Percentiles rank a stretch among this genome's conserved stretches.
Conservation (phyloP, 2,329 filamentous ascomycete species). For the Cadophora luteo-olivacea region DNA sequence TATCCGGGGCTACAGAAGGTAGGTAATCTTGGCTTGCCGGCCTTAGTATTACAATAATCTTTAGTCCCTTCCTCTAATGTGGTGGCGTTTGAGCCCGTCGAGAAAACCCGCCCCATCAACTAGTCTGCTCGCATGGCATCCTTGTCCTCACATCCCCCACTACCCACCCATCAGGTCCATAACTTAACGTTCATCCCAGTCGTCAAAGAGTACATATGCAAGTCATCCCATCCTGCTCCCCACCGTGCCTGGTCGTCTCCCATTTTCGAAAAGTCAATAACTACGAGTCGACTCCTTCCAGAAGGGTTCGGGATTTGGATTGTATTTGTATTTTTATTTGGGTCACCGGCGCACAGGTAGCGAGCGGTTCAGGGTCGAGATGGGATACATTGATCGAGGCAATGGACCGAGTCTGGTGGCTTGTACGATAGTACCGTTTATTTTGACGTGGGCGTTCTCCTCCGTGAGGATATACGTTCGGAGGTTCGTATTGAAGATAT, state of each 20-base stretch:
- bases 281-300: background rate
- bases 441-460: conserved; percentile 29
- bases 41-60: background rate
- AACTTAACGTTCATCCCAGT: background rate
- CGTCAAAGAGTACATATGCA: conserved; percentile 9
- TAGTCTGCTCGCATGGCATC: background rate
- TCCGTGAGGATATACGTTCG: conserved; percentile 31
- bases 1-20: too few relatives aligned
- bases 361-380: background rate
- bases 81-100: background rate
- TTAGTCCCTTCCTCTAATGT: background rate
- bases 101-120: background rate
- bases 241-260: background rate
- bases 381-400: conserved; percentile 26
- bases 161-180: background rate
- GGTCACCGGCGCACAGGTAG: background rate
- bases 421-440: conserved; percentile 20
- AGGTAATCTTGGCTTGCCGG: background rate
- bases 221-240: background rate
- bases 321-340: background rate
- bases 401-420: conserved; percentile 29
- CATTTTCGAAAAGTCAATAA: background rate
- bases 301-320: background rate
- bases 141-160: conserved; percentile 6
- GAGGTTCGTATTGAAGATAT: conserved; percentile 28